These are phyloP conservation scores for Boletus rubropictus DNA, from an alignment of 768 basidiomycete genomes.

Conservation along the genomic window DNA sequence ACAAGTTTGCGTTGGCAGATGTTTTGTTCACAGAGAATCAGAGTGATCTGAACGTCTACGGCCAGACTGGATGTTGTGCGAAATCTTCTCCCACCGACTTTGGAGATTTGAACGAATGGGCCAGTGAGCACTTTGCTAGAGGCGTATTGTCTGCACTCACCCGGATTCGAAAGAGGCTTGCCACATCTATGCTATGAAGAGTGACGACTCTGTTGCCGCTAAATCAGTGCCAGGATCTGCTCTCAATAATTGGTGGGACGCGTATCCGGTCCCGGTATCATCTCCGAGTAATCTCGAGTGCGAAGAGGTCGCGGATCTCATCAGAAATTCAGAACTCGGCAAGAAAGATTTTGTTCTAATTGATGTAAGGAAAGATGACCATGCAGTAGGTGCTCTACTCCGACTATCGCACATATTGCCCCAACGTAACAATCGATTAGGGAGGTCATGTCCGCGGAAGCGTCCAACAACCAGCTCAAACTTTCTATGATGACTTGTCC, in stretches of 20 bases:
- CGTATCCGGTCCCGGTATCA: slow-evolving; percentile 39
- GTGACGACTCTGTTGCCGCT: neutral
- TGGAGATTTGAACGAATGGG: slow-evolving; percentile 41
- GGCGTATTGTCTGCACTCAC: neutral
- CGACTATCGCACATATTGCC: neutral
- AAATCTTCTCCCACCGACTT: slow-evolving; percentile 1
- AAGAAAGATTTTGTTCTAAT: slow-evolving; percentile 37
- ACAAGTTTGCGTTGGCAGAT: slow-evolving; percentile 27
- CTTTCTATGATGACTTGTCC: slow-evolving; percentile 43
- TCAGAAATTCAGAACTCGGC: slow-evolving; percentile 11
- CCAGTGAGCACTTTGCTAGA: slow-evolving; percentile 30
- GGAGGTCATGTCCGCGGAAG: slow-evolving; percentile 52
- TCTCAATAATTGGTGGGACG: slow-evolving; percentile 49
- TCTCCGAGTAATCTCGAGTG: slow-evolving; percentile 27
- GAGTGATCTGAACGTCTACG: slow-evolving; percentile 40
- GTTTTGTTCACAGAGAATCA: slow-evolving; percentile 35
- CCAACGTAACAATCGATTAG: slow-evolving; percentile 24
- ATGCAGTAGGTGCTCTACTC: slow-evolving; percentile 30
- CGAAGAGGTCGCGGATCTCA: slow-evolving; percentile 35
- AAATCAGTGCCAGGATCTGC: slow-evolving; percentile 7
- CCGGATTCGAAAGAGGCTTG: slow-evolving; percentile 35
- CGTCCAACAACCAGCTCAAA: slow-evolving; percentile 43
- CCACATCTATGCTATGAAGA: slow-evolving; percentile 43
- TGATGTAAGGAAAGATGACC: slow-evolving; percentile 47
- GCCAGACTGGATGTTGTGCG: slow-evolving; percentile 11